Base-by-base conservation (phyloP, 495 filamentous ascomycete genomes). In the Glarea lozoyensis region DNA sequence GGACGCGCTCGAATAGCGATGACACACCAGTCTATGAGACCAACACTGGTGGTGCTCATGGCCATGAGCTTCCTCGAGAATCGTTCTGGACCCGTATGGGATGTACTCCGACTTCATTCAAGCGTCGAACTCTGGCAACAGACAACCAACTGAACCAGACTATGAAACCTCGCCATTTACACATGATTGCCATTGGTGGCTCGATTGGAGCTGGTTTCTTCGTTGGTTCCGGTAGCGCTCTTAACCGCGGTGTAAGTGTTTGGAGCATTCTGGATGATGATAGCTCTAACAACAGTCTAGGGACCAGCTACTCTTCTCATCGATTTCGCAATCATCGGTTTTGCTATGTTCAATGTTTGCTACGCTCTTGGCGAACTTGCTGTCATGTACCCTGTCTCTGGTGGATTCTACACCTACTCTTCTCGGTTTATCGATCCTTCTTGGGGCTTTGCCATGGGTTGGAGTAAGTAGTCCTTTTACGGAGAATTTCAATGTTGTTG, bases 401-500 rank as follows among this genome's bases (percentile, higher is more conserved):
- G 76, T 55, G 71, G 68, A 49, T 74, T 80, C 63, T 78, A 75
- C 22, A 70, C 84, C n/a, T 92, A 88, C 50, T 82, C 84, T 32
- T 70, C 81, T 40, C 82, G 86, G 42, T 82, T 88, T 52, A 80
- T 89, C 48, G 83, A 88, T 49, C 82, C 83, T 7, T 81, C 82
- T 43, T 76, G 87, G 72, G 87, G 87, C 36, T 92, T 93, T 59
- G 83, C 87, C 44, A 89, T 94, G 70, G 87, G 87, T 37, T 88
- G 80, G 79, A 79, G 25, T 29, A 15, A 83, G 55, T 37, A 15
- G 5, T n/a, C 23, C 13, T 37, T 37, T n/a, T 16, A 7, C 17
- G 3, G 9, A 9, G 9, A 20, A 37, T 10, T 29, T 29, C 7
- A 15, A 37, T n/a, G 5, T 20, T 21, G 10, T 10, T n/a, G 11